These are phyloP conservation scores for Pestalotiopsis sp. DNA, from an alignment of 2,329 filamentous ascomycete genomes.

Conservation along the genomic window DNA sequence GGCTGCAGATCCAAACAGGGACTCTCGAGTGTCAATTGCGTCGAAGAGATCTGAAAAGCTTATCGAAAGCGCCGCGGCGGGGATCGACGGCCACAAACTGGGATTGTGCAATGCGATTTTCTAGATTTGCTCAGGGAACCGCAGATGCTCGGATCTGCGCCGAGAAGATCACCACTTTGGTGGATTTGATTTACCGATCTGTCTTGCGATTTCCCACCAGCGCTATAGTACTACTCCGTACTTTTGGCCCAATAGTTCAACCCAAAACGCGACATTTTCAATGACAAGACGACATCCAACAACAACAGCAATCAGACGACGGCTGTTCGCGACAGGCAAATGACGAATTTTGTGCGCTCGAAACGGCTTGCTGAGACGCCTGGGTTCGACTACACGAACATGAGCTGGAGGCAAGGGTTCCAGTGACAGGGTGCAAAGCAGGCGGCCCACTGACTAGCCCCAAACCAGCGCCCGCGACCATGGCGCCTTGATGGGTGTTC, in stretches of 20 bases:
- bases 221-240: background rate
- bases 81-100: background rate
- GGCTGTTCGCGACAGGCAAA: background rate
- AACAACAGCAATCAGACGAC: background rate
- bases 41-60: slow-evolving; percentile 3
- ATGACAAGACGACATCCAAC: background rate
- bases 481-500: background rate
- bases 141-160: background rate
- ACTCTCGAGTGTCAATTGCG: slow-evolving; percentile 4
- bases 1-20: background rate
- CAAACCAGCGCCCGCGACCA: background rate
- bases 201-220: background rate
- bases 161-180: background rate
- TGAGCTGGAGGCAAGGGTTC: background rate
- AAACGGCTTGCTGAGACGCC: background rate
- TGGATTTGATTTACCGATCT: background rate
- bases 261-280: background rate
- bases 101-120: background rate
- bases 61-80: background rate
- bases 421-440: background rate
- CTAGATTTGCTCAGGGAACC: background rate
- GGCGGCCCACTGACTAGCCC: background rate
- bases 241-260: background rate
- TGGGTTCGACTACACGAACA: background rate
- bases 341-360: background rate